Evolutionary conservation across 345 rosid species (phyloP).

Genomic region (Populus tremula): DNA sequence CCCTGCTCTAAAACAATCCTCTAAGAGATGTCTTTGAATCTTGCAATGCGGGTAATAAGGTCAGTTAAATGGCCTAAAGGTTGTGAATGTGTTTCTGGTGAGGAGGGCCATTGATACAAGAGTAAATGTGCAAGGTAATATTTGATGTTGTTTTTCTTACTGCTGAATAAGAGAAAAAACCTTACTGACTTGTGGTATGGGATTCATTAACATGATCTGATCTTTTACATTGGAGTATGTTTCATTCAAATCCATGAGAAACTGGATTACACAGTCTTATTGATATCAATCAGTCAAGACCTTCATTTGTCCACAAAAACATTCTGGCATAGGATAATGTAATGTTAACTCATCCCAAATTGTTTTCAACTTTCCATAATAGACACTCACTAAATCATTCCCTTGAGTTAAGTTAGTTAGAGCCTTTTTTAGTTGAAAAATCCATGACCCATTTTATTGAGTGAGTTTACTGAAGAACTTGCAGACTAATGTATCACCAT

Average conservation of each 20-base stretch:
- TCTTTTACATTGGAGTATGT: not conserved
- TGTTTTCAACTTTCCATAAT: too few species aligned
- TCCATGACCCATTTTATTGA: not conserved
- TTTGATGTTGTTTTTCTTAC: too few species aligned
- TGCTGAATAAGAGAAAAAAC: not conserved
- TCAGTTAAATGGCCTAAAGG: fast-evolving
- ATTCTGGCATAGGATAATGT: not conserved
- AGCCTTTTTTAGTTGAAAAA: not conserved
- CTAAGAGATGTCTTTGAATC: fast-evolving
- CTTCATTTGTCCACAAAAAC: not conserved
- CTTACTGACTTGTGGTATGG: fast-evolving
- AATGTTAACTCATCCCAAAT: not conserved
- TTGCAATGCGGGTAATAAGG: fast-evolving
- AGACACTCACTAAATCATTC: not conserved
- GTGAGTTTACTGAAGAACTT: fast-evolving
- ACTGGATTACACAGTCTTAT: not conserved
- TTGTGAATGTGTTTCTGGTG: not conserved
- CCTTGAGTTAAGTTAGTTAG: not conserved
- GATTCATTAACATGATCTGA: not conserved
- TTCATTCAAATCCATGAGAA: not conserved
- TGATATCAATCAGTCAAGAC: not conserved
- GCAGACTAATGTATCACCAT: fast-evolving
- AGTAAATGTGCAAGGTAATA: fast-evolving
- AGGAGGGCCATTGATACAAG: not conserved
- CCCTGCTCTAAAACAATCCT: not conserved